Conservation (phyloP, 2,329 filamentous ascomycete genomes). For the Nakataea oryzae region DNA sequence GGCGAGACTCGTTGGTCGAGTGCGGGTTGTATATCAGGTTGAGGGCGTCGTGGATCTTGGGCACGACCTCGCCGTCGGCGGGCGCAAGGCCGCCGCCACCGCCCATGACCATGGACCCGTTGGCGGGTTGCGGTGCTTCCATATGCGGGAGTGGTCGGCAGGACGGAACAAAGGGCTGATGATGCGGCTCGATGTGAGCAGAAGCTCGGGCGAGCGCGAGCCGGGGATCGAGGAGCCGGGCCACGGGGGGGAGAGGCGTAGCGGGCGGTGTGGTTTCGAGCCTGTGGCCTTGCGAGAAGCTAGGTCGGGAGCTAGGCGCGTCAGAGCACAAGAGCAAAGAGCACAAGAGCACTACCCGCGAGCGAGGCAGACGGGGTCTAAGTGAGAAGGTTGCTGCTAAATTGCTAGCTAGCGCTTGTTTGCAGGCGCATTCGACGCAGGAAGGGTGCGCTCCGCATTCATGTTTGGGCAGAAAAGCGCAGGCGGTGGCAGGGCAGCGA, state of each 20-base stretch:
- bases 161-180: neutral
- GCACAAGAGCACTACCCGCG: neutral
- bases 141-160: neutral
- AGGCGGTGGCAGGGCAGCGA: neutral
- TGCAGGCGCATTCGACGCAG: neutral
- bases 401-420: neutral
- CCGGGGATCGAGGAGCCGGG: neutral
- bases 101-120: neutral
- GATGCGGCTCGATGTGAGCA: neutral
- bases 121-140: neutral
- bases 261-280: neutral
- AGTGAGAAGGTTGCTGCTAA: neutral
- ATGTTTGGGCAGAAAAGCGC: neutral
- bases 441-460: neutral
- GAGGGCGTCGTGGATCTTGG: slow-evolving; percentile 72
- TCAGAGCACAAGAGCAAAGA: too few species aligned
- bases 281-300: neutral
- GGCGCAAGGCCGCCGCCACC: neutral
- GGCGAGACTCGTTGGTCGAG: slow-evolving; percentile 70
- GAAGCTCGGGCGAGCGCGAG: neutral
- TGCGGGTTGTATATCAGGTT: slow-evolving; percentile 76
- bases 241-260: neutral
- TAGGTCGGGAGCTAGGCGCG: neutral
- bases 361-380: neutral
- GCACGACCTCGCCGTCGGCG: slow-evolving; percentile 27